A percentile compares a stretch with the other conserved stretches of the same genome.
These are phyloP conservation scores for Dendrobium nobile DNA, from an alignment of 106 monocot genomes.

Conservation along the genomic window DNA sequence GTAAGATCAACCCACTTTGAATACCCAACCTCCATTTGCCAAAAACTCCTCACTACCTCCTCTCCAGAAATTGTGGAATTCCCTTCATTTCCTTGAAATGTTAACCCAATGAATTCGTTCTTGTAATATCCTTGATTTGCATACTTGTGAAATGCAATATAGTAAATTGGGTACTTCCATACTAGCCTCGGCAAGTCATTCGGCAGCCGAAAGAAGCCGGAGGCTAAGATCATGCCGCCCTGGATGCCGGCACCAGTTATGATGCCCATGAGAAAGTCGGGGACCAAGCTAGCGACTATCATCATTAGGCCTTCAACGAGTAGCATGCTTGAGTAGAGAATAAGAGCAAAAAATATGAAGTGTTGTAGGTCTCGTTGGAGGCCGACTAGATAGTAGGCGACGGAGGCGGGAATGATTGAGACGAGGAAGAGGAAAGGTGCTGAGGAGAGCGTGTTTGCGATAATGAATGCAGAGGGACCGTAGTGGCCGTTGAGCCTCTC, in stretches of 20 bases:
- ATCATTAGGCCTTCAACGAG: constrained; percentile 21
- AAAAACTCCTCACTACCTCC: constrained; percentile 1
- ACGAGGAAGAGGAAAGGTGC: constrained; percentile 8
- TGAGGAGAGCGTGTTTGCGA: constrained; percentile 18
- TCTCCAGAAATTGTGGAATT: background rate
- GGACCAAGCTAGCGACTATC: constrained; percentile 21
- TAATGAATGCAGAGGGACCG: constrained; percentile 8
- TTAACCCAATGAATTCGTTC: constrained; percentile 21
- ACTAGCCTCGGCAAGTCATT: constrained; percentile 12
- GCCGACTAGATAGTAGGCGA: constrained; percentile 14
- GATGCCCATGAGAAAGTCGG: constrained; percentile 27
- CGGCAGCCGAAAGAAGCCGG: constrained; percentile 16
- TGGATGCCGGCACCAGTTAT: constrained; percentile 19
- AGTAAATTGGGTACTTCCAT: constrained; percentile 21
- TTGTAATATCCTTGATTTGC: constrained; percentile 18
- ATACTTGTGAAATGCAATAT: constrained; percentile 14
- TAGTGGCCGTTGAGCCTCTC: constrained; percentile 24
- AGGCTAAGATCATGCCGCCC: constrained; percentile 4
- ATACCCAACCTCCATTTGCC: constrained; percentile 14
- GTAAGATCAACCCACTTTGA: constrained; percentile 28
- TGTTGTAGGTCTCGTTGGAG: constrained; percentile 5
- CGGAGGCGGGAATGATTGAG: constrained; percentile 11
- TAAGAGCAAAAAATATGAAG: constrained; percentile 10
- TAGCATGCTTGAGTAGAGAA: constrained; percentile 14
- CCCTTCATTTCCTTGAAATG: background rate